A percentile compares a stretch with the other conserved stretches of the same genome.
These are phyloP conservation scores for Cylindrodendrum hubeiense DNA, from an alignment of 2,329 filamentous ascomycete species.

Conservation along the genomic window DNA sequence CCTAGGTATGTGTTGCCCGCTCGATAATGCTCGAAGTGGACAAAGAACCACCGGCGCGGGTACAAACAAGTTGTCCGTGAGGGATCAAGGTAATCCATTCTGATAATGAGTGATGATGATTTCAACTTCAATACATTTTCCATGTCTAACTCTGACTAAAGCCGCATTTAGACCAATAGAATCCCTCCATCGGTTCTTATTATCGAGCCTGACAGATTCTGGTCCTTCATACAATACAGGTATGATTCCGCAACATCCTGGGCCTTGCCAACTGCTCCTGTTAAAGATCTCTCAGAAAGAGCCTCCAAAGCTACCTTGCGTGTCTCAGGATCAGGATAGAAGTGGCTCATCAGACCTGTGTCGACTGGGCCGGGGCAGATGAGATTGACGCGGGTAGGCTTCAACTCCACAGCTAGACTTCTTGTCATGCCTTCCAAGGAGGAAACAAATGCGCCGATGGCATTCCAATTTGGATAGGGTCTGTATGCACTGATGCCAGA, in stretches of 20 bases:
- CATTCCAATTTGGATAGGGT: constrained; percentile 30
- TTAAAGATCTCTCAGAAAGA: constrained; percentile 10
- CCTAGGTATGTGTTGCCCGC: too few species aligned
- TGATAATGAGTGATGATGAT: too few species aligned
- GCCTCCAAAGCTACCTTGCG: too few species aligned
- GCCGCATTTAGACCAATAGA: too few species aligned
- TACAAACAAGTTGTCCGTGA: too few species aligned
- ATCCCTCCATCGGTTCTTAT: constrained; percentile 37
- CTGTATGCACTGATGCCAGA: constrained; percentile 31
- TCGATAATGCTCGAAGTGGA: too few species aligned
- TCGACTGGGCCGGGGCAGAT: constrained; percentile 33
- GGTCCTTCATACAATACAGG: constrained; percentile 41
- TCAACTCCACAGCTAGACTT: constrained; percentile 35
- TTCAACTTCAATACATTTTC: too few species aligned
- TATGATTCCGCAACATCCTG: constrained; percentile 39
- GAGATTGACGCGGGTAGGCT: constrained; percentile 34
- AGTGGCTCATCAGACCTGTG: constrained; percentile 6
- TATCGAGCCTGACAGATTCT: constrained; percentile 28
- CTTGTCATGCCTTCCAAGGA: constrained; percentile 32
- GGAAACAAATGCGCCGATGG: constrained; percentile 31
- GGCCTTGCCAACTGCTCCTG: constrained; percentile 26
- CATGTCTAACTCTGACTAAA: too few species aligned
- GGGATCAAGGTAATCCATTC: too few species aligned
- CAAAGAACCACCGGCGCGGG: too few species aligned
- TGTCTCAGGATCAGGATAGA: too few species aligned